A percentile compares a stretch with the other conserved stretches of the same genome.
phyloP scores from a whole-genome alignment of 192 early-diverging fungal species.

The Endogone sp. region DNA sequence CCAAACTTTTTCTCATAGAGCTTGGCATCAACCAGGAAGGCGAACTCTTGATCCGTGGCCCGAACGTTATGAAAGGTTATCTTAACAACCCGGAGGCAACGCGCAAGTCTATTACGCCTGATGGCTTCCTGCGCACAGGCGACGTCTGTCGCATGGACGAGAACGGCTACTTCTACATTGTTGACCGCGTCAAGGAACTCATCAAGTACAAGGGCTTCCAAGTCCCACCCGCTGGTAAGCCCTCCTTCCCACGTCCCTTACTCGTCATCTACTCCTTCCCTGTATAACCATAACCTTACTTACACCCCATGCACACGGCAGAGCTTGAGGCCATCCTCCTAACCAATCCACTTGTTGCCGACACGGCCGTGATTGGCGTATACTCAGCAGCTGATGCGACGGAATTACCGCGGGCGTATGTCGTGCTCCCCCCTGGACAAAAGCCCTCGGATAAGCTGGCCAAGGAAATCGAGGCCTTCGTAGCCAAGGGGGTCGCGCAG shows the following conservation, averaged over 20 bases:
- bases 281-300: too few species aligned
- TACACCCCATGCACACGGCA: too few species aligned
- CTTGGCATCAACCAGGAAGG: slow-evolving; percentile 41
- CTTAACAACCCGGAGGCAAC: slow-evolving; percentile 43
- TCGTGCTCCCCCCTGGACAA: slow-evolving; percentile 50
- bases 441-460: too few species aligned
- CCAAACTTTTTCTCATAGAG: slow-evolving; percentile 11
- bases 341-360: slow-evolving; percentile 62
- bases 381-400: slow-evolving; percentile 54
- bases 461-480: slow-evolving; percentile 48
- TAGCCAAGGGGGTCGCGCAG: slow-evolving; percentile 51
- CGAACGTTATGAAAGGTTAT: slow-evolving; percentile 50
- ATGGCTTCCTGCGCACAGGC: slow-evolving; percentile 49
- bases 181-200: slow-evolving; percentile 75
- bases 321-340: slow-evolving; percentile 75
- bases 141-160: slow-evolving; percentile 40
- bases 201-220: slow-evolving; percentile 76
- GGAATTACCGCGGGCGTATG: slow-evolving; percentile 74
- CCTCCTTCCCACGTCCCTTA: too few species aligned
- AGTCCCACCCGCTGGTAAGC: slow-evolving; percentile 63
- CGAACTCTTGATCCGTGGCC: slow-evolving; percentile 41
- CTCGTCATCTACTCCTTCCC: too few species aligned
- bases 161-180: slow-evolving; percentile 54
- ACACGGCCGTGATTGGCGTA: slow-evolving; percentile 62
- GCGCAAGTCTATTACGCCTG: slow-evolving; percentile 26